Conservation (phyloP, 495 filamentous ascomycete species). For the Penicillium soppii region DNA sequence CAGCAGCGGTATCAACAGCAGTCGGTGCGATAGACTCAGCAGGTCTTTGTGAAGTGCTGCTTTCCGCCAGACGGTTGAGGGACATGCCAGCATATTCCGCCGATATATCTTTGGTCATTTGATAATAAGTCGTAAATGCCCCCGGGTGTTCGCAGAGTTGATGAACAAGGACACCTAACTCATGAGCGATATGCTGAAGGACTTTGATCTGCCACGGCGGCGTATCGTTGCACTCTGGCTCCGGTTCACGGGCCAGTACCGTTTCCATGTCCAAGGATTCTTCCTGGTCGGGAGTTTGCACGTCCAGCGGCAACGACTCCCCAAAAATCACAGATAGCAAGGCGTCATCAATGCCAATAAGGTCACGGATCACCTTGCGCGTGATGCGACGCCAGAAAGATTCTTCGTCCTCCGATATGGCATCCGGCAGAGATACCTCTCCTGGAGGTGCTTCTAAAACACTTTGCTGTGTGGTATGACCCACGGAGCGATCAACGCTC, state of each 20-base stretch:
- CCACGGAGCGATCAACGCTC: constrained; percentile 20
- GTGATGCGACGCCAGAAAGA: constrained; percentile 81
- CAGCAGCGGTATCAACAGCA: constrained; percentile 19
- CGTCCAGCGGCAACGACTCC: constrained; percentile 61
- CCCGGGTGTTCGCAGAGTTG: constrained; percentile 79
- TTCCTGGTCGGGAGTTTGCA: constrained; percentile 1
- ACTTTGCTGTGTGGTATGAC: constrained; percentile 16
- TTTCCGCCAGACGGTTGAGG: constrained; percentile 33
- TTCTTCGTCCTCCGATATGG: constrained; percentile 43
- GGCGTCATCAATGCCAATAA: constrained; percentile 88
- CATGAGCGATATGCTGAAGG: constrained; percentile 78
- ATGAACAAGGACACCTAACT: constrained; percentile 79
- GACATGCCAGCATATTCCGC: constrained; percentile 57
- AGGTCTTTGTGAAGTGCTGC: constrained; percentile 9
- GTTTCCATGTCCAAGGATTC: constrained; percentile 30
- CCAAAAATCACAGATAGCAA: constrained; percentile 85
- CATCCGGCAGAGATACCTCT: constrained; percentile 16
- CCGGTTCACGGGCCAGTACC: constrained; percentile 31
- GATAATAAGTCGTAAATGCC: constrained; percentile 75
- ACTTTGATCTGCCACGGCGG: constrained; percentile 72
- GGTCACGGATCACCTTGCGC: constrained; percentile 78
- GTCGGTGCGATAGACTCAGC: constrained; percentile 17
- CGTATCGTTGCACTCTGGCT: constrained; percentile 41
- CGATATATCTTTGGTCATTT: constrained; percentile 37
- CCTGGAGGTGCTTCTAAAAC: constrained; percentile 24